These are phyloP conservation scores for Ogataea pini DNA, from an alignment of 805 yeast genomes.

Conservation along the genomic window DNA sequence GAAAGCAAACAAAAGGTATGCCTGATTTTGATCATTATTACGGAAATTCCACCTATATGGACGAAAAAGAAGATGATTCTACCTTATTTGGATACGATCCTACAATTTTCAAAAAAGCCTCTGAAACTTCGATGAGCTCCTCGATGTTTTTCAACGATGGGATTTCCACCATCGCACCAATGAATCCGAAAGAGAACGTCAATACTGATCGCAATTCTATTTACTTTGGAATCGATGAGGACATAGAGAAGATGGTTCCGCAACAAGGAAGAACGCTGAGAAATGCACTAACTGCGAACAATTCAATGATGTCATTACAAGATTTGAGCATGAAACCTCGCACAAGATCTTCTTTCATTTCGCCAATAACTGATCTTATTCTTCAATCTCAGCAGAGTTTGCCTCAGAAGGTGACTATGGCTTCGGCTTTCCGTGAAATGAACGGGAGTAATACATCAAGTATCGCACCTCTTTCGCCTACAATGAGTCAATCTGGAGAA, in stretches of 20 bases:
- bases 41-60: slow-evolving; percentile 13
- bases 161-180: slow-evolving; percentile 7
- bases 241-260: slow-evolving; percentile 13
- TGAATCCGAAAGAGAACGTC: not conserved
- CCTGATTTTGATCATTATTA: slow-evolving; percentile 21
- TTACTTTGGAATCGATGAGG: slow-evolving; percentile 16
- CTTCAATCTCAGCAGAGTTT: slow-evolving; percentile 12
- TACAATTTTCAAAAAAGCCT: slow-evolving; percentile 13
- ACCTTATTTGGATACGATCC: slow-evolving; percentile 13
- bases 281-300: slow-evolving; percentile 15
- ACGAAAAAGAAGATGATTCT: slow-evolving; percentile 19
- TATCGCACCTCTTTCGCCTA: not conserved
- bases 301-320: slow-evolving; percentile 2
- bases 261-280: slow-evolving; percentile 28
- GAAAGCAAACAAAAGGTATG: slow-evolving; percentile 21
- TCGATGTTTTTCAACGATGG: slow-evolving; percentile 8
- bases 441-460: not conserved
- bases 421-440: slow-evolving; percentile 1
- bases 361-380: slow-evolving; percentile 31
- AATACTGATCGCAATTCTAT: slow-evolving; percentile 12
- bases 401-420: slow-evolving; percentile 5
- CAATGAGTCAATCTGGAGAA: not conserved
- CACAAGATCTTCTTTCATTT: slow-evolving; percentile 27
- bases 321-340: slow-evolving; percentile 7
- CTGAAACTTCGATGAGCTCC: slow-evolving; percentile 11